Conservation (phyloP, 306 rosid genomes). For the Vicia sativa region DNA sequence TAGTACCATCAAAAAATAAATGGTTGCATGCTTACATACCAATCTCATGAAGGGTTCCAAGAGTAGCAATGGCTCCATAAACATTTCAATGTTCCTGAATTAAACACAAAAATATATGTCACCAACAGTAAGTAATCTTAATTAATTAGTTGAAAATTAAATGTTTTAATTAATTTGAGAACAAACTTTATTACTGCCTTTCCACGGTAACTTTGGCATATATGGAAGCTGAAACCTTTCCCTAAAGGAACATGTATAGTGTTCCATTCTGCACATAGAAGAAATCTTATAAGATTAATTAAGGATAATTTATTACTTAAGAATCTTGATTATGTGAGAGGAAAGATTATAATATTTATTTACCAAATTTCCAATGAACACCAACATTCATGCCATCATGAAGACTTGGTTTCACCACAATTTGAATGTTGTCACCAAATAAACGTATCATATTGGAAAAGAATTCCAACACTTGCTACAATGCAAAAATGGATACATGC, state of each 20-base stretch:
- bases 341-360: background rate
- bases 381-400: constrained; percentile 67
- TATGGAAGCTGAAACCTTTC: constrained; percentile 62
- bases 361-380: constrained; percentile 74
- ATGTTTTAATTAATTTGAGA: background rate
- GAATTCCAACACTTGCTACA: constrained; percentile 67
- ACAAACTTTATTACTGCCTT: constrained; percentile 66
- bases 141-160: background rate
- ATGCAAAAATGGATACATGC: constrained; percentile 38
- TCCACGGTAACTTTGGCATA: constrained; percentile 59
- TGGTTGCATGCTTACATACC: constrained; percentile 50
- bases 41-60: constrained; percentile 49
- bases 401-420: constrained; percentile 56
- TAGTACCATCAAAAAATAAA: background rate
- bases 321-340: background rate
- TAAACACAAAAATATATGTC: background rate
- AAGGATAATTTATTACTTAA: background rate
- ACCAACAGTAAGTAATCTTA: background rate
- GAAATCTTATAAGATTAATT: constrained; percentile 13
- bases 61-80: constrained; percentile 58
- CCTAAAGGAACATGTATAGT: constrained; percentile 50
- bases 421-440: constrained; percentile 46
- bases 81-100: constrained; percentile 65
- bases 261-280: constrained; percentile 54
- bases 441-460: constrained; percentile 42